Percentiles rank a stretch among this genome's conserved stretches.
Evolutionary conservation across 257 asterid species (phyloP).

Genomic region (Ilex aquifolium): DNA sequence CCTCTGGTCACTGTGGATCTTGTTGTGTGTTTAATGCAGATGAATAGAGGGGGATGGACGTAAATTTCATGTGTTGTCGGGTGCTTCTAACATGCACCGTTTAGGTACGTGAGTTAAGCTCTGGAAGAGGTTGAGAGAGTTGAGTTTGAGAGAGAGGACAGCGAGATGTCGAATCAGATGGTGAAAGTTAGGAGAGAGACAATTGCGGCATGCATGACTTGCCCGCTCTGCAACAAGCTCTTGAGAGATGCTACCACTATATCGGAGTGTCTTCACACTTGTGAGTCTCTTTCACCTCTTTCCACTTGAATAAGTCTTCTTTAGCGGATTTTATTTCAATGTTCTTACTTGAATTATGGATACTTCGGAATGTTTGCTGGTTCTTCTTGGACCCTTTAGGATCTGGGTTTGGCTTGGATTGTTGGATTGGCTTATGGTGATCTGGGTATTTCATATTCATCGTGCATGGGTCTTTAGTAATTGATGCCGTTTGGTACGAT

Average conservation of each 20-base stretch:
- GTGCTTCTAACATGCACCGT: slow-evolving; percentile 16
- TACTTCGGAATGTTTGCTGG: background rate
- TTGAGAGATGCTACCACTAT: slow-evolving; percentile 90
- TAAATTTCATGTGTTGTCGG: slow-evolving; percentile 3
- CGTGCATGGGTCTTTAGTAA: slow-evolving; percentile 3
- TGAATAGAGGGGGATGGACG: slow-evolving; percentile 9
- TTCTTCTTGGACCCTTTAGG: background rate
- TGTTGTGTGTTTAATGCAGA: slow-evolving; percentile 14
- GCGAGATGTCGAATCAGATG: slow-evolving; percentile 1
- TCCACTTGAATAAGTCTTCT: background rate
- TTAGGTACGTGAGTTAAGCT: slow-evolving; percentile 9
- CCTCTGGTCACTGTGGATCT: background rate
- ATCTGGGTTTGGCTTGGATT: slow-evolving; percentile 26
- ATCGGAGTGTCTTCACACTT: slow-evolving; percentile 95
- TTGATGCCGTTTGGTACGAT: background rate
- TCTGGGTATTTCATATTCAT: slow-evolving; percentile 16
- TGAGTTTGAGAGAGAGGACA: slow-evolving; percentile 2
- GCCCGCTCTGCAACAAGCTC: slow-evolving; percentile 84
- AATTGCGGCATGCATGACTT: slow-evolving; percentile 96
- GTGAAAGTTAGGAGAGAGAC: slow-evolving; percentile 39
- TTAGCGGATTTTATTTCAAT: background rate
- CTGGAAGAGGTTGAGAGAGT: background rate
- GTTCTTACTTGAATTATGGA: slow-evolving; percentile 6
- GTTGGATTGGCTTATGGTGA: slow-evolving; percentile 14
- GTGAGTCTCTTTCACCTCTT: slow-evolving; percentile 31